Base-by-base conservation (phyloP, 1,284 basidiomycete genomes). In the Polyporus tsugae region DNA sequence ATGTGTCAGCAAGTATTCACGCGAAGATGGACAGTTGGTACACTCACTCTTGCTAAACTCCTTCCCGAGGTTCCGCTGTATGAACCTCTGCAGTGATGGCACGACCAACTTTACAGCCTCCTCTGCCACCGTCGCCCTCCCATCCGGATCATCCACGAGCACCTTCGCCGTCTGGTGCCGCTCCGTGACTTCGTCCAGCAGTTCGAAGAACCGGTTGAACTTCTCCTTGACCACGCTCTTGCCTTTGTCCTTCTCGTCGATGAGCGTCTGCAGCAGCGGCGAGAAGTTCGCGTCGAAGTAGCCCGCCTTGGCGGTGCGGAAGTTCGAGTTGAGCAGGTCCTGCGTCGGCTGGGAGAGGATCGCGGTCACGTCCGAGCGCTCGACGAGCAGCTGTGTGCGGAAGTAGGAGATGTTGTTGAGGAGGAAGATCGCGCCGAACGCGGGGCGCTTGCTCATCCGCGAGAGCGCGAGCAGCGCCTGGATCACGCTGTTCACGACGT, bases 211-310 rank as follows among this genome's bases (percentile, higher is more conserved):
- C 63, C 89, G 81, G 46, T 88, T 92, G 76, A 93, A 92, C 79
- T 90, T 92, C 80, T 94, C 93, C 80, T 95, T 94, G 42, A 87
- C 87, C 9, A 86, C 87, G 2, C 85, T 84, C 77, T 88, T 89
- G 39, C 80, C 78, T 72, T 88, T 88, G 67, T 89, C 90, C 69
- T 87, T 88, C 72, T 91, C 90, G 63, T 94, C 92, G 36, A 86
- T 85, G 63, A 95, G 82, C 4, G 87, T 81, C 73, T 91, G 90
- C 82, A 94, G 87, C 53, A 95, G 81, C 7, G 91, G 89, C 4
- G 90, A 88, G 78, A 92, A 93, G 78, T 93, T 94, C 25, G 90
- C 84, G 68, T 94, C 92, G 70, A 94, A 93, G 79, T 95, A 95
- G 2, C 84, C 90, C 10, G 92, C 91, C 78, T 93, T 93, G 57